Base-by-base conservation (phyloP, 192 early-diverging fungal species). In the Coemansia nantahalensis region DNA sequence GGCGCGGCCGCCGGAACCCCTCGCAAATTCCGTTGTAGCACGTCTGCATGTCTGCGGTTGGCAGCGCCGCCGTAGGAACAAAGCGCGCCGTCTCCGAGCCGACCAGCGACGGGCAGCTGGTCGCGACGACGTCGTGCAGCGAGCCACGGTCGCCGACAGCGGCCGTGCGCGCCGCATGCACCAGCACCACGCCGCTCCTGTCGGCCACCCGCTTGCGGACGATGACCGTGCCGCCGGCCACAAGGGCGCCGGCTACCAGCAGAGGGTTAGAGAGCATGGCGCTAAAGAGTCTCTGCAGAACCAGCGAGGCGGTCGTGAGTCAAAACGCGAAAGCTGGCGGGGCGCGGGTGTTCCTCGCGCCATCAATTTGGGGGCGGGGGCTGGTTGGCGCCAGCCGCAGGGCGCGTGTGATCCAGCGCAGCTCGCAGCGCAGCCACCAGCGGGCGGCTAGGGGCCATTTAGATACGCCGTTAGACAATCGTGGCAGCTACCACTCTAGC, bases 21-120 rank as follows among this genome's bases (percentile, higher is more conserved):
- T 86, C 83, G 42, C 80, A 68, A 36, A 53, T 26, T 44, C 30
- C 40, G 38, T 54, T 77, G 54, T 59, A 66, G 48, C 62, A 56
- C 38, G 91, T 93, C 61, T 94, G 92, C 30, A 90, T 35, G 65
- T 94, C 87, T 11, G 89, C 87, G 33, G 79, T 86, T 37, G 72
- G 75, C 34, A 98, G 79, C 59, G 81, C 88, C 17, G 62, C 55
- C 9, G 89, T 88, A 4, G 93, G 90, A 40, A 71, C 69, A 66
- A 84, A 95, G 7, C 56, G 59, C 13, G 79, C 79, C 15, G 68
- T 44, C 31, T 36, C 53, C 2, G 71, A 41, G 21, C 78, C 84
- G 8, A 69, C 49, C 26, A 88, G 58, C 8, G 78, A 72, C 15
- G 86, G 86, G 28, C 86, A 88, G 37, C 59, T 59, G 32, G 46